phyloP scores from a whole-genome alignment of 192 early-diverging fungal genomes.

The Backusella westeae region DNA sequence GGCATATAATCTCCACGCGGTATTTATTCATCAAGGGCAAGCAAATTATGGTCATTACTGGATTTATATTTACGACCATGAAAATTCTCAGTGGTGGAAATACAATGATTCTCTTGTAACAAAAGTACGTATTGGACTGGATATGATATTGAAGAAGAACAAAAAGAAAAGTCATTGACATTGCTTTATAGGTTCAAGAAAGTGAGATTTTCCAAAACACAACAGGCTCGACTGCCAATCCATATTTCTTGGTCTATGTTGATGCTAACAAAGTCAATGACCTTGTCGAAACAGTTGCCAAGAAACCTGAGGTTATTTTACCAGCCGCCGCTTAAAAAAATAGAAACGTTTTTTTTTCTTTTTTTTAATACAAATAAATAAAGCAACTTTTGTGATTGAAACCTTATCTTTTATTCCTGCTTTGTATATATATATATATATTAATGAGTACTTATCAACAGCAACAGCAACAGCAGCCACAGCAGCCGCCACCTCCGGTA shows the following conservation, averaged over 20 bases:
- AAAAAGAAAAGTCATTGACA: background rate
- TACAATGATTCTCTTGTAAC: conserved; percentile 74
- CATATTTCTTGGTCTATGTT: conserved; percentile 73
- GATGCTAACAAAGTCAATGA: background rate
- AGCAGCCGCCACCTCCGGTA: background rate
- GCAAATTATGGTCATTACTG: conserved; percentile 79
- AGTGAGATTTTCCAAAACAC: conserved; percentile 55
- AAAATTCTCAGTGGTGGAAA: conserved; percentile 61
- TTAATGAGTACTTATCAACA: background rate
- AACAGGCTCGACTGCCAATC: conserved; percentile 59
- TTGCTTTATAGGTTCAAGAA: conserved; percentile 39
- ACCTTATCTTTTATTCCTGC: conserved; percentile 1
- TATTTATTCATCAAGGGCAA: conserved; percentile 75
- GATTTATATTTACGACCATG: conserved; percentile 67
- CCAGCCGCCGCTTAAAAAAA: background rate
- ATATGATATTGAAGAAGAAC: background rate
- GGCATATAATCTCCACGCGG: conserved; percentile 69
- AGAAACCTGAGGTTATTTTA: background rate
- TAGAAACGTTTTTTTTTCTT: background rate
- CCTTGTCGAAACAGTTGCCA: conserved; percentile 16
- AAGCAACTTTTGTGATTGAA: background rate
- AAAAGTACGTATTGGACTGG: conserved; percentile 34
- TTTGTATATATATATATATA: background rate
- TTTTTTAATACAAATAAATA: background rate
- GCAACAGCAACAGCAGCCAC: background rate